Conservation (phyloP, 345 rosid genomes). For the Gossypium sturtianum region DNA sequence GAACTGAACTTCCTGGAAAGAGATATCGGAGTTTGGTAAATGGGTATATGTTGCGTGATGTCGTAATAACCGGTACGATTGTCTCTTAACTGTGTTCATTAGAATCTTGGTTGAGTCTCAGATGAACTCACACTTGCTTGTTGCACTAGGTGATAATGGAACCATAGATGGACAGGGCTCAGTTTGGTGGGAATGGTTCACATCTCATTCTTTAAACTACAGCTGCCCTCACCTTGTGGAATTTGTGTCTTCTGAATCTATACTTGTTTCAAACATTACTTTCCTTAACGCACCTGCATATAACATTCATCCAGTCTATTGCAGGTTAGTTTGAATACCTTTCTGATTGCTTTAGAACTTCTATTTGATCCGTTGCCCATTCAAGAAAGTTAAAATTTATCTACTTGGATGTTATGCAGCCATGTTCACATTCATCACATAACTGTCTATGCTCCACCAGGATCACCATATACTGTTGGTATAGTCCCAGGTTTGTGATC, state of each 20-base stretch:
- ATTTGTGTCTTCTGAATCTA: slow-evolving; percentile 46
- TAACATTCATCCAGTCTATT: slow-evolving; percentile 82
- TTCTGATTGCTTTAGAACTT: background rate
- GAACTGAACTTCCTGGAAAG: slow-evolving; percentile 70
- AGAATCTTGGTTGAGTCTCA: background rate
- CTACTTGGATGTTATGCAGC: slow-evolving; percentile 32
- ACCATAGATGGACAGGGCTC: slow-evolving; percentile 89
- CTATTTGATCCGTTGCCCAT: background rate
- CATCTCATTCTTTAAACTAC: slow-evolving; percentile 56
- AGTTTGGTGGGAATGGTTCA: slow-evolving; percentile 82
- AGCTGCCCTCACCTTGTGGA: slow-evolving; percentile 92
- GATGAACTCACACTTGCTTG: background rate
- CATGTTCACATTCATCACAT: slow-evolving; percentile 54
- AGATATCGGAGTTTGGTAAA: slow-evolving; percentile 80
- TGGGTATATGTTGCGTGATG: slow-evolving; percentile 66
- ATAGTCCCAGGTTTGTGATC: slow-evolving; percentile 67
- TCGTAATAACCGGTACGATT: slow-evolving; percentile 68
- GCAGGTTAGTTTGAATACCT: slow-evolving; percentile 41
- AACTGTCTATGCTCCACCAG: slow-evolving; percentile 46
- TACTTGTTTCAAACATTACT: slow-evolving; percentile 79
- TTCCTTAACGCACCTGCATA: slow-evolving; percentile 75
- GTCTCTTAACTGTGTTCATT: background rate
- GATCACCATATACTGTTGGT: slow-evolving; percentile 65
- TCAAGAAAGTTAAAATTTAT: background rate
- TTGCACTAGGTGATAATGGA: slow-evolving; percentile 69